Evolutionary conservation across 2,329 filamentous ascomycete species (phyloP), one percentile per base, ranked within the genome.

Genomic region (Fusarium sp.): DNA sequence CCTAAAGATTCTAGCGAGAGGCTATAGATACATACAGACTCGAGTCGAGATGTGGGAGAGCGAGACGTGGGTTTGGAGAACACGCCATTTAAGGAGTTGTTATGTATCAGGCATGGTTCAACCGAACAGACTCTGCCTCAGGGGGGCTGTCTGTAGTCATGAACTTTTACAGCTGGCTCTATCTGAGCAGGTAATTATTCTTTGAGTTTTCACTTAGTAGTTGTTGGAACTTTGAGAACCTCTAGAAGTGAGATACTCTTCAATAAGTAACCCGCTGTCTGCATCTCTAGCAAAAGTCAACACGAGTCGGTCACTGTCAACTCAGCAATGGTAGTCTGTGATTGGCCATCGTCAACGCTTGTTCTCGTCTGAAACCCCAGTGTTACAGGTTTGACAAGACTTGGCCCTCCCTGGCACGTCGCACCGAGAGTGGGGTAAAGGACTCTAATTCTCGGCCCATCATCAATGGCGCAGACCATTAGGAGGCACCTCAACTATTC

Each of bases 311-410:
- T 44, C 48, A 45, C 41, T 54, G 39, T 22, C 33, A 45, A 12
- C 31, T 35, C 38, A 64, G 24, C 50, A 65, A 61, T 35, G 26
- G 42, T 20, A 41, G 7, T 31, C 42, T 26, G 33, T 62, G 71
- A 74, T 74, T 72, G 65, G 72, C 18, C 42, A 22, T 51, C 22
- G n/a, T 26, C 48, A 31, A 39, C 59, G 53, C 68, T 71, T 61
- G 53, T 36, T 41, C 53, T 53, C 38, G 58, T 75, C 68, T 73
- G 71, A 71, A 72, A 75, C 73, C 75, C 70, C 73, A 59, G 60
- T 76, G 75, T 77, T 77, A 75, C 75, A 77, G 75, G 75, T 77
- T 67, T 61, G 63, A 70, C 66, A 68, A 58, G 71, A 65, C 74
- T 64, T 68, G 68, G 60, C 44, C 69, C 60, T 45, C 55, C 75